Base-by-base conservation (phyloP, 441 rosid genomes). In the Euphorbia corollata region DNA sequence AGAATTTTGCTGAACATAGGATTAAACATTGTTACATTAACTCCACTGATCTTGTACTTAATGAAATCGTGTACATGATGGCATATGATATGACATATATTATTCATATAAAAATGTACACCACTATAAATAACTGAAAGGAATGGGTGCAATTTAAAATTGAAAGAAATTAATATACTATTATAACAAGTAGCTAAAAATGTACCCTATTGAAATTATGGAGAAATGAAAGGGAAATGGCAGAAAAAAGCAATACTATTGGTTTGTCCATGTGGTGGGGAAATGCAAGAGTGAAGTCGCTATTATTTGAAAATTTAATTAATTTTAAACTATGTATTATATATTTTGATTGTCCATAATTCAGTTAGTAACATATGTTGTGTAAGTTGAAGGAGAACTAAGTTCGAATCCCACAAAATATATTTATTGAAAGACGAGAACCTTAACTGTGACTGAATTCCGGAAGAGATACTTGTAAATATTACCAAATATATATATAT, bases 201-300 rank as follows among this genome's bases (percentile, higher is more conserved):
- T 23, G 38, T 59, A 58, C 64, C 16, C 32, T 11, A 10, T 27
- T 55, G 53, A 45, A 71, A 50, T 36, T 45, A 60, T 59, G 71
- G 64, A 36, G 59, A 65, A 56, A 30, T 45, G 76, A 82, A 50
- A 75, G 72, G 56, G 71, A 68, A 71, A 79, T 72, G 75, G 78
- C 73, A 76, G 53, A 54, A 63, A 48, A 64, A 69, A 69, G 83
- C 82, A 79, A 75, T 74, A 66, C 75, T 64, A 68, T 41, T 74
- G 67, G 34, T 22, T 70, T 59, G 65, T 69, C 71, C 76, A 67
- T 72, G 69, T 75, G 82, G 79, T 67, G 74, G 85, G 70, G 64
- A 72, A 68, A 59, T 62, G 48, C 54, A 69, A 51, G 41, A 63
- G 85, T 81, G 75, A 73, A 11, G 85, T 81, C 82, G 73, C 80